Evolutionary conservation across 2,329 filamentous ascomycete species (phyloP), one percentile per base, ranked within the genome.

Genomic region (Thermothelomyces thermophilus): DNA sequence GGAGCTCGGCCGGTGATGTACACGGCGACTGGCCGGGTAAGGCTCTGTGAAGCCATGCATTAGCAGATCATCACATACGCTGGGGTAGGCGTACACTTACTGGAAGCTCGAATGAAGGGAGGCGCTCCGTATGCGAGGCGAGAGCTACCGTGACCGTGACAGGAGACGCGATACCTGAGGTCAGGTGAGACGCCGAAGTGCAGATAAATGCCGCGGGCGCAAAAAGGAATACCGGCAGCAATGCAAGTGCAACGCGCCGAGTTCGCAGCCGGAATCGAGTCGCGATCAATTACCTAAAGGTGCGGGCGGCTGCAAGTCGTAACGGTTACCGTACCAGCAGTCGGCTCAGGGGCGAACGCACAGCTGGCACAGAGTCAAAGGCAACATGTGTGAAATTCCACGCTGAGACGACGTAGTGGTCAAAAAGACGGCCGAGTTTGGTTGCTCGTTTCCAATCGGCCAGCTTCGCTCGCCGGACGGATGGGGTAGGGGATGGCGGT

Each of bases 271-370:
- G 31, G 34, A 6, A 39, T 37, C 39, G 44, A 30, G 28, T 47
- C 40, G 39, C 30, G 20, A 36, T 46, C n/a, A 37, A 33, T 17
- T 19, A 5, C 22, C 26, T 37, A 20, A n/a, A n/a, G n/a, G 14
- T 14, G 41, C 19, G 24, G 24, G 24, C 24, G 24, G 24, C 24
- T n/a, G n/a, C n/a, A n/a, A 14, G 9, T 19, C 19, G 26, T 48
- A 11, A 44, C 36, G 46, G 24, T 41, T 34, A 20, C n/a, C 11
- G 30, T 22, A 54, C 54, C 37, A 48, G 33, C 19, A 41, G 53
- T 43, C 47, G 48, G 49, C 49, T 57, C 50, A 57, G 40, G 20
- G 44, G 44, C 50, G 51, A 50, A 48, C 53, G 46, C 50, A 47
- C 56, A 41, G 48, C 24, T 51, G 43, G 48, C 39, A 19, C 26